These are phyloP conservation scores for Amanita rubescens DNA, from an alignment of 768 basidiomycete species.

Conservation along the genomic window DNA sequence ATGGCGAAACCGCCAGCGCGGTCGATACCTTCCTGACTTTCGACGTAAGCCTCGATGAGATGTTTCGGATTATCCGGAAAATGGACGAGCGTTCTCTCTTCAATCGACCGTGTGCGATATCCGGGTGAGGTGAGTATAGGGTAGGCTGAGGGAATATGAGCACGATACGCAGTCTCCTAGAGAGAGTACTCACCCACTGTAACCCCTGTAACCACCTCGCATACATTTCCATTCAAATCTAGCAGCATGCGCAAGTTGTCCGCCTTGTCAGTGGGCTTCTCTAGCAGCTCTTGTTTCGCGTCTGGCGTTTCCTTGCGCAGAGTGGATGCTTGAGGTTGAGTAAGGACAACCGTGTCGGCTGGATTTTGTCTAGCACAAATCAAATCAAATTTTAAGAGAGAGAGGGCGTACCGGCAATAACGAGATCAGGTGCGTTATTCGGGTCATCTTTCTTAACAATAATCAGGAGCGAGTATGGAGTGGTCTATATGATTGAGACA, in stretches of 20 bases:
- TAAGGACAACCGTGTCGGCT: slow-evolving; percentile 97
- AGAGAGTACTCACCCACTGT: slow-evolving; percentile 50
- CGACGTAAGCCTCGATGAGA: slow-evolving; percentile 71
- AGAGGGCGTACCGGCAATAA: slow-evolving; percentile 2
- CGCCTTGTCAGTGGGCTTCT: slow-evolving; percentile 74
- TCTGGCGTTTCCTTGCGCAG: slow-evolving; percentile 47
- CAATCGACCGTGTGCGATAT: slow-evolving; percentile 53
- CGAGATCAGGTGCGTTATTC: slow-evolving; percentile 29
- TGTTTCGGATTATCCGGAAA: slow-evolving; percentile 57
- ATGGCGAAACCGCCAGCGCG: slow-evolving; percentile 93
- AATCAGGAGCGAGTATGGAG: no score
- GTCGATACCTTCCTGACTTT: slow-evolving; percentile 79
- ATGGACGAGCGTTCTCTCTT: slow-evolving; percentile 74
- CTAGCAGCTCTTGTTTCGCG: slow-evolving; percentile 66
- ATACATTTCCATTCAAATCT: slow-evolving; percentile 78
- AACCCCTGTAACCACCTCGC: slow-evolving; percentile 92
- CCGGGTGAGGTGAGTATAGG: slow-evolving; percentile 73
- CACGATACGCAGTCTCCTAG: no score
- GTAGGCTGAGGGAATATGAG: slow-evolving; percentile 58
- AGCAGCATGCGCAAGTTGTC: slow-evolving; percentile 86
- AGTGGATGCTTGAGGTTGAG: slow-evolving; percentile 56
- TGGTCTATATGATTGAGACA: no score
- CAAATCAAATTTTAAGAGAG: not conserved
- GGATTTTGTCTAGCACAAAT: not conserved
- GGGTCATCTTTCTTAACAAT: slow-evolving; percentile 22